phyloP scores from a whole-genome alignment of 139 green algal species.

The Chlamydomonas asymmetrica region DNA sequence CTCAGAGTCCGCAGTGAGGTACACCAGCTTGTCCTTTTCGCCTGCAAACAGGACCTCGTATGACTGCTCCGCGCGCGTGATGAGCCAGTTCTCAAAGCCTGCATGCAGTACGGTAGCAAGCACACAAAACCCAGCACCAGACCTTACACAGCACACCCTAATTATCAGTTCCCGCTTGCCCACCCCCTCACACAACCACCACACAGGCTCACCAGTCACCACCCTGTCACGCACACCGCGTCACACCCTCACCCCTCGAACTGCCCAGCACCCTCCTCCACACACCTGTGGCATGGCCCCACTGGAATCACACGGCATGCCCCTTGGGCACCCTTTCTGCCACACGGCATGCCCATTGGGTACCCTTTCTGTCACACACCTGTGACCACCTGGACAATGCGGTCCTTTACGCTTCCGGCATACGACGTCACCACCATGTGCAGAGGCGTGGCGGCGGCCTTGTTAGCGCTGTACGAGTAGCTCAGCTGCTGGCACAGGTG shows the following conservation, averaged over 20 bases:
- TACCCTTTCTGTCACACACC: slow-evolving; percentile 14
- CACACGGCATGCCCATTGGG: too few relatives aligned
- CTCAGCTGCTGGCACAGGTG: slow-evolving; percentile 70
- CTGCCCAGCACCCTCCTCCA: too few relatives aligned
- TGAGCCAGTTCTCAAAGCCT: slow-evolving; percentile 60
- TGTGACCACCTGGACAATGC: slow-evolving; percentile 19
- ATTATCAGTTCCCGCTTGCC: too few relatives aligned
- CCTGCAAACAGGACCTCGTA: slow-evolving; percentile 57
- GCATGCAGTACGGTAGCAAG: neutral
- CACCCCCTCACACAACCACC: neutral
- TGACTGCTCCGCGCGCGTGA: slow-evolving; percentile 33
- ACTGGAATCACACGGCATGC: too few relatives aligned
- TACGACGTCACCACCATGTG: slow-evolving; percentile 64
- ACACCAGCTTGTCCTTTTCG: slow-evolving; percentile 63
- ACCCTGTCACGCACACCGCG: too few relatives aligned
- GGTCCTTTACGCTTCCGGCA: slow-evolving; percentile 14
- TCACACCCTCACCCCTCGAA: too few relatives aligned
- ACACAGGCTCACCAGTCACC: neutral
- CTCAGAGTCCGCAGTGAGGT: slow-evolving; percentile 80
- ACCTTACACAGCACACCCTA: too few relatives aligned
- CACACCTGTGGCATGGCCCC: too few relatives aligned
- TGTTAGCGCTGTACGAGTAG: slow-evolving; percentile 62
- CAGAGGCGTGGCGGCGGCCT: slow-evolving; percentile 30
- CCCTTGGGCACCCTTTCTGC: too few relatives aligned
- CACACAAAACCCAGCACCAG: too few relatives aligned